Conservation (phyloP, 2,329 filamentous ascomycete genomes). For the Pseudofabraea citricarpa region DNA sequence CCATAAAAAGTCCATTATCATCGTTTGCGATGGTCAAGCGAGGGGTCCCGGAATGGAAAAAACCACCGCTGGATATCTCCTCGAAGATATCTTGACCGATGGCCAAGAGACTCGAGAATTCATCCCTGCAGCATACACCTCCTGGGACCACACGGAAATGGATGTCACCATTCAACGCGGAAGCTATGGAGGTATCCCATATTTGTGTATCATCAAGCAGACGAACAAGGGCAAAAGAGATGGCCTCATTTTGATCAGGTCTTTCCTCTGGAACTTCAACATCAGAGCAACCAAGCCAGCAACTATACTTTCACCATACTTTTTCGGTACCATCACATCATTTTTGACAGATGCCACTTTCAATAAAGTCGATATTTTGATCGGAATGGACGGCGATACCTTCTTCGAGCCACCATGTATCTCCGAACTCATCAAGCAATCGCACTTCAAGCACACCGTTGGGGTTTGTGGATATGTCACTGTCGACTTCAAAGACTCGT, state of each 20-base stretch:
- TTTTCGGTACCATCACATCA: slow-evolving; percentile 36
- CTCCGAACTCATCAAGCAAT: slow-evolving; percentile 37
- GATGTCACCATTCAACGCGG: slow-evolving; percentile 39
- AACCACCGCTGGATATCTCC: slow-evolving; percentile 6
- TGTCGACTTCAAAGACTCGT: slow-evolving; percentile 37
- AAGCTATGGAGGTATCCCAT: slow-evolving; percentile 40
- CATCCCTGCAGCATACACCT: slow-evolving; percentile 40
- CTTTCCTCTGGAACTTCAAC: slow-evolving; percentile 44
- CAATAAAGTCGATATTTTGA: slow-evolving; percentile 36
- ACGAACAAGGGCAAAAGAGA: slow-evolving; percentile 47
- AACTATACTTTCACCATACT: slow-evolving; percentile 41
- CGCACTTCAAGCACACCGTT: slow-evolving; percentile 37
- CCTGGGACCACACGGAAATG: slow-evolving; percentile 41
- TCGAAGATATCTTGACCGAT: slow-evolving; percentile 36
- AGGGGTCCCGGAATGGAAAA: slow-evolving; percentile 17
- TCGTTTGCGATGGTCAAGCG: slow-evolving; percentile 43
- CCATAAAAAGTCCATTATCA: slow-evolving; percentile 39
- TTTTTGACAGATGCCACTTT: slow-evolving; percentile 32
- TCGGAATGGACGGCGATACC: slow-evolving; percentile 45
- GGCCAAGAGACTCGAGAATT: slow-evolving; percentile 18
- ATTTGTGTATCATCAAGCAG: slow-evolving; percentile 42
- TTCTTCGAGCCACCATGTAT: slow-evolving; percentile 41
- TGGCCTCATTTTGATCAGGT: slow-evolving; percentile 43
- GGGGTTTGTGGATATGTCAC: slow-evolving; percentile 45
- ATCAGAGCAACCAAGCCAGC: slow-evolving; percentile 34